Percentiles rank a stretch among this genome's conserved stretches.
Evolutionary conservation across 805 yeast species (phyloP).

Genomic region (Wickerhamiella bombiphila): DNA sequence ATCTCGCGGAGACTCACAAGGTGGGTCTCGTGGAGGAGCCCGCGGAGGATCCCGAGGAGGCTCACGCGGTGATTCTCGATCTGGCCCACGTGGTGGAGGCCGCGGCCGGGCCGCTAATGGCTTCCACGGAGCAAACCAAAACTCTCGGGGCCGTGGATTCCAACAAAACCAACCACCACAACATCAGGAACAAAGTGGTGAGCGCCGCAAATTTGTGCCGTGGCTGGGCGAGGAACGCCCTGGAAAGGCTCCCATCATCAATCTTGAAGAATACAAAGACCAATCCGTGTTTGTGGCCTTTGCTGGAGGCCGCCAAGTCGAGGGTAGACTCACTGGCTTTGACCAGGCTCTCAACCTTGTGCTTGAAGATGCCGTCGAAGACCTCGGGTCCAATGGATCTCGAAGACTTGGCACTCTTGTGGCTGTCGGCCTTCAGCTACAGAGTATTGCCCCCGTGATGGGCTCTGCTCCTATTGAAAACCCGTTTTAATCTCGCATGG

Average conservation of each 20-base stretch:
- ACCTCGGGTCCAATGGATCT: slow-evolving; percentile 27
- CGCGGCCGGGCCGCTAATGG: slow-evolving; percentile 2
- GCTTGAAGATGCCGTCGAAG: slow-evolving; percentile 47
- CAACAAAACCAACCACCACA: slow-evolving; percentile 10
- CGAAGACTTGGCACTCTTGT: slow-evolving; percentile 67
- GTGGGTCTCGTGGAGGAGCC: not conserved
- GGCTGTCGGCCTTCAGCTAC: slow-evolving; percentile 68
- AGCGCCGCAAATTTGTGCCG: slow-evolving; percentile 20
- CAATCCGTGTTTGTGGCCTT: slow-evolving; percentile 60
- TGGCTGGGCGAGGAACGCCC: slow-evolving; percentile 47
- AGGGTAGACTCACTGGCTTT: slow-evolving; percentile 73
- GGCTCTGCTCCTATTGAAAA: too few species aligned
- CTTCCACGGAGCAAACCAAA: slow-evolving; percentile 2
- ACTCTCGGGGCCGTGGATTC: slow-evolving; percentile 14
- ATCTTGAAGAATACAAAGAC: slow-evolving; percentile 63
- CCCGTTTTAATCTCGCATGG: too few species aligned
- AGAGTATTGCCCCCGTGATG: slow-evolving; percentile 35
- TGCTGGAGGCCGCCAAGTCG: slow-evolving; percentile 73
- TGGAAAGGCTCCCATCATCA: slow-evolving; percentile 77
- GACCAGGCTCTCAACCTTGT: slow-evolving; percentile 89
- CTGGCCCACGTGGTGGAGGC: slow-evolving; percentile 3
- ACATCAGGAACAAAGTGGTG: slow-evolving; percentile 23
- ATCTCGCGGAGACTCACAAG: not conserved
- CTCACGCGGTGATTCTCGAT: slow-evolving; percentile 1
- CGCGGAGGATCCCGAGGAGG: not conserved